phyloP scores from a whole-genome alignment of 148 eudicot species.

The Tetragonia tetragonoides region DNA sequence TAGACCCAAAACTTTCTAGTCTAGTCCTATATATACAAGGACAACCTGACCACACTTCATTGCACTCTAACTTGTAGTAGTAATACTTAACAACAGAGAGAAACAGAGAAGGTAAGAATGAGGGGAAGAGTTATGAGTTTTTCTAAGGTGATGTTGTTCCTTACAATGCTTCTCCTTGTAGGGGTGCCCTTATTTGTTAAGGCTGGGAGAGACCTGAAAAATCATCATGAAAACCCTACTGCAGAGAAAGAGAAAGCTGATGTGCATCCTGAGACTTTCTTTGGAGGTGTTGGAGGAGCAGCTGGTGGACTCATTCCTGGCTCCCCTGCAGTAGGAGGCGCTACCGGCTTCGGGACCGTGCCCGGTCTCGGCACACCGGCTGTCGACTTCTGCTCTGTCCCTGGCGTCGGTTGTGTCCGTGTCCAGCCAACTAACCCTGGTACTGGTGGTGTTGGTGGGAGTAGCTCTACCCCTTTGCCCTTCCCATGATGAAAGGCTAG shows the following conservation, averaged over 20 bases:
- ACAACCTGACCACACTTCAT: no score
- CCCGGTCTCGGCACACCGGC: constrained; percentile 17
- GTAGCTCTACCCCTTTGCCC: constrained; percentile 22
- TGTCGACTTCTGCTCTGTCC: constrained; percentile 31
- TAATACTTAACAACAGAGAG: neutral
- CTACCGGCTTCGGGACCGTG: neutral
- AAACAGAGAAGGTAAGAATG: neutral
- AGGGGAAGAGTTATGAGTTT: neutral
- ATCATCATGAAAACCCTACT: neutral
- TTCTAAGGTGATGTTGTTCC: neutral
- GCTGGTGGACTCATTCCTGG: constrained; percentile 1
- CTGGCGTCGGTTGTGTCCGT: constrained; percentile 25
- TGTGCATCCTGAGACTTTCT: constrained; percentile 25
- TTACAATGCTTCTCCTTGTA: constrained; percentile 1
- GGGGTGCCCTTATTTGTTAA: constrained; percentile 20
- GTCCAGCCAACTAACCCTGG: constrained; percentile 30
- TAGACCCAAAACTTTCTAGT: no score
- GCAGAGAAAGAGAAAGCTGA: neutral
- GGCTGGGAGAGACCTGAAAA: constrained; percentile 22
- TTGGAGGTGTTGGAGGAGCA: constrained; percentile 24
- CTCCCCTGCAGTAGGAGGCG: constrained; percentile 6
- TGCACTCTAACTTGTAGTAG: neutral
- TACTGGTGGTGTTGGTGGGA: constrained; percentile 12
- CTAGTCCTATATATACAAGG: no score
- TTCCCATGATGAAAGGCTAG: constrained; percentile 22